Evolutionary conservation across 805 yeast species (phyloP).

Genomic region (Candida awuae): DNA sequence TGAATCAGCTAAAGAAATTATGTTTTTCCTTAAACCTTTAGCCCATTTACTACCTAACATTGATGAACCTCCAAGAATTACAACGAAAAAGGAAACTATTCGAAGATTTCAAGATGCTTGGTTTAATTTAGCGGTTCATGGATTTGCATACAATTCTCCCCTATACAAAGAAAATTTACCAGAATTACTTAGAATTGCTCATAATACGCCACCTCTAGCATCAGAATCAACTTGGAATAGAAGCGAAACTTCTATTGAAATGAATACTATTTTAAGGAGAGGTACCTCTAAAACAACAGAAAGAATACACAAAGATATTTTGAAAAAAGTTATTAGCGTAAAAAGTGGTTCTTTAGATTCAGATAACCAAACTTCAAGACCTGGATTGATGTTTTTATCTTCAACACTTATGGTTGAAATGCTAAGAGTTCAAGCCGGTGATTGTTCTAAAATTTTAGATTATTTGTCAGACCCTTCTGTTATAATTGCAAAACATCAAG

Average conservation of each 20-base stretch:
- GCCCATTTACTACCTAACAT: constrained; percentile 64
- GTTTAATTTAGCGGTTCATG: constrained; percentile 92
- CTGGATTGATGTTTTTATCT: constrained; percentile 81
- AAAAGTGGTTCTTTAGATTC: constrained; percentile 36
- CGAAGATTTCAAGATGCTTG: constrained; percentile 77
- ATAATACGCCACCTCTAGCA: constrained; percentile 81
- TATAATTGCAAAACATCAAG: constrained; percentile 57
- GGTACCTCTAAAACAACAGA: constrained; percentile 80
- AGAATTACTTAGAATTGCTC: constrained; percentile 65
- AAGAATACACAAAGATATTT: constrained; percentile 60
- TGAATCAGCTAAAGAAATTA: constrained; percentile 62
- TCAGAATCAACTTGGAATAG: constrained; percentile 72
- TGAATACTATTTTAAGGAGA: constrained; percentile 83
- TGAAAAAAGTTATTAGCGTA: constrained; percentile 41
- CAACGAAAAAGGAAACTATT: constrained; percentile 42
- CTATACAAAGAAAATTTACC: constrained; percentile 39
- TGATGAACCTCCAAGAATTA: constrained; percentile 35
- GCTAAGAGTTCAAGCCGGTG: constrained; percentile 70
- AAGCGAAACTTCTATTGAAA: constrained; percentile 84
- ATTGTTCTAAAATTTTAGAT: constrained; percentile 64
- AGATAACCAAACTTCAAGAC: constrained; percentile 49
- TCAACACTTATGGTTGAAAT: constrained; percentile 75
- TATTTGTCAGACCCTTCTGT: constrained; percentile 86
- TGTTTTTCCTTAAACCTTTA: constrained; percentile 58
- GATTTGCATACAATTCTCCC: constrained; percentile 57